Evolutionary conservation across 169 alveolate species (phyloP).

Genomic region (Eimeria necatrix): DNA sequence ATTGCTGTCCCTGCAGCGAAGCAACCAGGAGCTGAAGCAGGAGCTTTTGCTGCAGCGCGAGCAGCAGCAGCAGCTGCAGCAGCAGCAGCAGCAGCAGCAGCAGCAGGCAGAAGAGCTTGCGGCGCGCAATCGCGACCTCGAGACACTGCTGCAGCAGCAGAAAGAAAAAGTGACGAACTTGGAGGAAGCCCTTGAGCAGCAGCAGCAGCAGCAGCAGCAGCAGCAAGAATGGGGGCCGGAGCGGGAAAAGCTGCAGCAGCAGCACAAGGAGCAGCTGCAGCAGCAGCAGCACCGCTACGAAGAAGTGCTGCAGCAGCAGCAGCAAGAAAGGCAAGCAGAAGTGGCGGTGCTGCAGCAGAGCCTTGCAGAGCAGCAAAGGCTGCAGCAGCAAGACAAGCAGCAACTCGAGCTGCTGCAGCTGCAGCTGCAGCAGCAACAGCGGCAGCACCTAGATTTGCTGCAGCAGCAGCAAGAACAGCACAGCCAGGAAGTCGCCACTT

Average conservation of each 20-base stretch:
- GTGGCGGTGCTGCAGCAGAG: not conserved
- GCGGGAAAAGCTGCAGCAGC: not conserved
- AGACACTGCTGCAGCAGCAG: constrained; percentile 21
- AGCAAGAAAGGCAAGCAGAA: not conserved
- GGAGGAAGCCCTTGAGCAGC: constrained; percentile 44
- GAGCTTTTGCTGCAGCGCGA: not conserved
- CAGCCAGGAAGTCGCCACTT: not conserved
- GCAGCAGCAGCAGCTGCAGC: not conserved
- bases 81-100: constrained; percentile 3
- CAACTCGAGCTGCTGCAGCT: not conserved
- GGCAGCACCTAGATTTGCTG: not conserved
- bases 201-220: constrained; percentile 20
- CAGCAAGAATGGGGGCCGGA: not conserved
- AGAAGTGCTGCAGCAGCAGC: not conserved
- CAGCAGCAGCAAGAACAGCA: not conserved
- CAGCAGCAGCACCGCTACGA: not conserved
- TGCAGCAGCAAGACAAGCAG: constrained; percentile 32
- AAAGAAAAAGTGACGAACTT: not conserved
- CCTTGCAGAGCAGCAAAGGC: not conserved
- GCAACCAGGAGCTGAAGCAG: constrained; percentile 28
- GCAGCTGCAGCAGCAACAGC: constrained; percentile 22
- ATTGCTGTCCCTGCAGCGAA: not conserved
- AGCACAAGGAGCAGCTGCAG: constrained; percentile 1
- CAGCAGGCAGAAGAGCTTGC: not conserved
- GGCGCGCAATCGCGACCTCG: not conserved